phyloP scores from a whole-genome alignment of 2,329 filamentous ascomycete genomes.

The Calonectria crousiana region DNA sequence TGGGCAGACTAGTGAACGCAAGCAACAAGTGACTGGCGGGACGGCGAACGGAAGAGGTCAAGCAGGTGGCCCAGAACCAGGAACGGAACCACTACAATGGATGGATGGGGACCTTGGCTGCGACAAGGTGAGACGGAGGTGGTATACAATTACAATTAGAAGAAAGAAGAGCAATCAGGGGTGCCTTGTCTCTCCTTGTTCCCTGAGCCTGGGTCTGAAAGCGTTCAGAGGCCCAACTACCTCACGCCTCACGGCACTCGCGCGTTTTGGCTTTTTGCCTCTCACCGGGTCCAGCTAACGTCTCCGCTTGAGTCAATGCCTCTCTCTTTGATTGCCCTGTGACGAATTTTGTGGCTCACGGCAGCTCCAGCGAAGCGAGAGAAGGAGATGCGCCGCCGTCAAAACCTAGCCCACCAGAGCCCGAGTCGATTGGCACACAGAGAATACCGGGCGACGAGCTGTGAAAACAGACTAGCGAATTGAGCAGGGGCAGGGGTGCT shows the following conservation, averaged over 20 bases:
- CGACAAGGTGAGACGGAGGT: conserved; percentile 21
- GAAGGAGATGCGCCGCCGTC: conserved; percentile 3
- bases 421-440: conserved; percentile 7
- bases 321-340: background rate
- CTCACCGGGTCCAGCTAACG: conserved; percentile 9
- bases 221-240: background rate
- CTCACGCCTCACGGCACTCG: background rate
- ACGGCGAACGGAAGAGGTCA: conserved; percentile 1
- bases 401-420: background rate
- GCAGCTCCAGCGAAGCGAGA: conserved; percentile 2
- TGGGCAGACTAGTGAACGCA: conserved; percentile 13
- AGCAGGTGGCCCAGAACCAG: conserved; percentile 2
- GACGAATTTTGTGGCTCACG: background rate
- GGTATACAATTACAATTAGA: conserved; percentile 23
- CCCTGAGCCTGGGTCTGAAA: conserved; percentile 12
- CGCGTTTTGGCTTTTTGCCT: conserved; percentile 10
- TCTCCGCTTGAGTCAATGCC: conserved; percentile 5
- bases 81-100: conserved; percentile 17
- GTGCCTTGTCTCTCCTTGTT: conserved; percentile 19
- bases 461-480: background rate
- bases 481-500: conserved; percentile 10
- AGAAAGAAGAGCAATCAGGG: conserved; percentile 9
- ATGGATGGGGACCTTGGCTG: conserved; percentile 11
- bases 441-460: background rate
- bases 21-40: conserved; percentile 5